Evolutionary conservation across 345 rosid genomes (phyloP).

Genomic region (Crucihimalaya himalaica): DNA sequence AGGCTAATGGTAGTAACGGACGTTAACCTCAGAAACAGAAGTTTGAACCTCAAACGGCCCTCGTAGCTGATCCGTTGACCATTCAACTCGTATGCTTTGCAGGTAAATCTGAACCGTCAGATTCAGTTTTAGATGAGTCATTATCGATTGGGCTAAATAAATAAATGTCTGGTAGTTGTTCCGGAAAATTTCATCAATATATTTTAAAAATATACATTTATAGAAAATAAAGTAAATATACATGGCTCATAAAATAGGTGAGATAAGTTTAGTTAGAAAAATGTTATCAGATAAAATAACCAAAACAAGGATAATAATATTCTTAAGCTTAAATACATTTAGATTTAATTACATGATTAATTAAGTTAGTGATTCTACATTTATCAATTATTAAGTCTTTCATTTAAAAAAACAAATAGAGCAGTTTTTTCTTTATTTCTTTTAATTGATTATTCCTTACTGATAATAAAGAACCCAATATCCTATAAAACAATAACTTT

Average conservation of each 20-base stretch:
- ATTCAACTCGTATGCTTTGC: slow-evolving; percentile 3
- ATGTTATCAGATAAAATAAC: neutral
- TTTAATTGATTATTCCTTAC: neutral
- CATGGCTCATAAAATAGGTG: neutral
- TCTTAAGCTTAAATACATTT: neutral
- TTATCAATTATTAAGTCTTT: neutral
- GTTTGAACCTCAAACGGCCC: slow-evolving; percentile 41
- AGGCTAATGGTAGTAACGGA: slow-evolving; percentile 18
- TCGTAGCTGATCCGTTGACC: slow-evolving; percentile 18
- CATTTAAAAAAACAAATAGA: neutral
- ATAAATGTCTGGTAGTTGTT: neutral
- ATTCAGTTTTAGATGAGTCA: neutral
- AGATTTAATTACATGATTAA: neutral
- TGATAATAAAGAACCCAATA: neutral
- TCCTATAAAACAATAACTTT: neutral
- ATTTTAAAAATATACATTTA: no score
- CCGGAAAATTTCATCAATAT: neutral
- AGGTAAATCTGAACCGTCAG: slow-evolving; percentile 14
- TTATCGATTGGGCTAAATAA: neutral
- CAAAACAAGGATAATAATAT: neutral
- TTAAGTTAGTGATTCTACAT: neutral
- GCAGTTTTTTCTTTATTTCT: no score
- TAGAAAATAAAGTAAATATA: neutral
- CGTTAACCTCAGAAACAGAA: slow-evolving; percentile 28
- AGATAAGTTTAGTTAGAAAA: neutral